A percentile compares a stretch with the other conserved stretches of the same genome.
Evolutionary conservation across 2,329 filamentous ascomycete genomes (phyloP).

Genomic region (Curvularia lunata): DNA sequence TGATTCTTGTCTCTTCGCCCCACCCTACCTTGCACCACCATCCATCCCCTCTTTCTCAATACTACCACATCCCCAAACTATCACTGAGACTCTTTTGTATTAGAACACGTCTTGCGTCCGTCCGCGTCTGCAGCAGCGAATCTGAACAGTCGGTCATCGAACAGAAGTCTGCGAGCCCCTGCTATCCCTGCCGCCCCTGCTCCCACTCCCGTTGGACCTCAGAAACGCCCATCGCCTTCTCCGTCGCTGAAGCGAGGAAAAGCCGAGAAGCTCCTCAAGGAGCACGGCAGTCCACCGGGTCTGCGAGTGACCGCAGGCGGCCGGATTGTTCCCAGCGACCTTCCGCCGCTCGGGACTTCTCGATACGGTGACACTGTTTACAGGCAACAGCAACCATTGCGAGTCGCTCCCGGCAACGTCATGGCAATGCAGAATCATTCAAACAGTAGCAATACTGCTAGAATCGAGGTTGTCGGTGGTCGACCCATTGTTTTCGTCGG

Average conservation of each 20-base stretch:
- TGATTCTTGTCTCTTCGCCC: not conserved
- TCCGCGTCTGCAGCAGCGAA: constrained; percentile 50
- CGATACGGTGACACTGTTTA: constrained; percentile 42
- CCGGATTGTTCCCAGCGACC: constrained; percentile 58
- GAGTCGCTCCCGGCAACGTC: constrained; percentile 27
- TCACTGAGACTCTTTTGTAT: constrained; percentile 13
- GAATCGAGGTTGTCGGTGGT: constrained; percentile 40
- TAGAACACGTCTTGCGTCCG: constrained; percentile 52
- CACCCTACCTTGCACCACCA: not conserved
- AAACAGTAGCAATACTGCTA: constrained; percentile 29
- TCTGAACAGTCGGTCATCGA: constrained; percentile 31
- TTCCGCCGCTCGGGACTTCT: constrained; percentile 40
- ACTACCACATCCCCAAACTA: not conserved
- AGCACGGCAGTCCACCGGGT: constrained; percentile 59
- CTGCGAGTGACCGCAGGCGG: constrained; percentile 60
- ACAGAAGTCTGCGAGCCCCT: constrained; percentile 35
- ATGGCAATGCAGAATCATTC: constrained; percentile 35
- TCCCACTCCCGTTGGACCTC: constrained; percentile 22
- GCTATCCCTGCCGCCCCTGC: constrained; percentile 24
- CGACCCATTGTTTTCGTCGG: constrained; percentile 43
- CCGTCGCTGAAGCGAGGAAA: constrained; percentile 59
- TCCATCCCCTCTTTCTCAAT: not conserved
- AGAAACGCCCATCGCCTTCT: constrained; percentile 55
- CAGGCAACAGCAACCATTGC: constrained; percentile 33
- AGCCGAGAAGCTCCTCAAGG: constrained; percentile 57